Percentiles rank a stretch among this genome's conserved stretches.
These are phyloP conservation scores for Rickenella mellea DNA, from an alignment of 768 basidiomycete genomes.

Conservation along the genomic window DNA sequence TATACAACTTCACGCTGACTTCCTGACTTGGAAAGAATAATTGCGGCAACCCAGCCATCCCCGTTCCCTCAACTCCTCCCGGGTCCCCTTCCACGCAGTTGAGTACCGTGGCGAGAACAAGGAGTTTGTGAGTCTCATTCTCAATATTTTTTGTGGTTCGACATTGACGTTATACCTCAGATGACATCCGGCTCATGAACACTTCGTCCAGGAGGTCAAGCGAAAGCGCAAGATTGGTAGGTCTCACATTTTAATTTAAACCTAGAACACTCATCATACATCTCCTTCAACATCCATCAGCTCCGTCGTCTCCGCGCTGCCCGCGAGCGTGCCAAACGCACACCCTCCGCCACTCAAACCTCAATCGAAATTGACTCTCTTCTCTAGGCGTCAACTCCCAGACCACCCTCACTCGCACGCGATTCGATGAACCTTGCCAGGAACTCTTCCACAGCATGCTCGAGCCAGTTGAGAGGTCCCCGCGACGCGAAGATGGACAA, in stretches of 20 bases:
- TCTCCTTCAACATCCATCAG: constrained; percentile 35
- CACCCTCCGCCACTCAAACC: constrained; percentile 40
- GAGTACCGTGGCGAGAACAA: too few species aligned
- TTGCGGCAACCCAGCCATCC: too few species aligned
- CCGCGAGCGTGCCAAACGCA: constrained; percentile 43
- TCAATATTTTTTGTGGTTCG: too few species aligned
- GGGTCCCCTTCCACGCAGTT: too few species aligned
- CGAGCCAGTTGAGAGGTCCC: constrained; percentile 43
- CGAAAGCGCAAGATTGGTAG: constrained; percentile 37
- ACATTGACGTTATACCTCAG: too few species aligned
- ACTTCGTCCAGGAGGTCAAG: constrained; percentile 42
- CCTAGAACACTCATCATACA: too few species aligned
- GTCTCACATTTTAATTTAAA: constrained; percentile 30
- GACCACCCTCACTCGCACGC: constrained; percentile 44
- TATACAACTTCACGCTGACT: too few species aligned
- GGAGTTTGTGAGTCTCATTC: too few species aligned
- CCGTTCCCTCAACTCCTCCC: too few species aligned
- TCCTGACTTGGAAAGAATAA: too few species aligned
- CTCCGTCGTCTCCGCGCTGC: constrained; percentile 41
- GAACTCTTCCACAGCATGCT: constrained; percentile 33
- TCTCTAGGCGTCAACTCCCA: constrained; percentile 46
- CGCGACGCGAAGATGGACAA: constrained; percentile 40
- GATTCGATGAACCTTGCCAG: constrained; percentile 40
- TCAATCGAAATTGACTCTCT: constrained; percentile 48
- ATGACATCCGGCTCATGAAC: constrained; percentile 39